These are phyloP conservation scores for Gossypium lobatum DNA, from an alignment of 441 rosid genomes.

Conservation along the genomic window DNA sequence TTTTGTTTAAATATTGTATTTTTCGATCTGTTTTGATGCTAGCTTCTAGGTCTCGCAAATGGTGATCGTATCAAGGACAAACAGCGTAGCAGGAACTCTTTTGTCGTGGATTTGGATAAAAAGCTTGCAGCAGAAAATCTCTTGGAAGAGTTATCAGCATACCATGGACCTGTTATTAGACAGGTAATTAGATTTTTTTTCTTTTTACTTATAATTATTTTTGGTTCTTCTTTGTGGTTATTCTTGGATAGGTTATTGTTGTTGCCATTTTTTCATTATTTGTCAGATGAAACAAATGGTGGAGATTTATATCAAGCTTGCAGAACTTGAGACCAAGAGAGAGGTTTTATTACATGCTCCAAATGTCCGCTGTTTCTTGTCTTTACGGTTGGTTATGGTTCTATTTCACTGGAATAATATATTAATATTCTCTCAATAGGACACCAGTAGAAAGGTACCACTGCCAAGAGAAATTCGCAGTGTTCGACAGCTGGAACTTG, in stretches of 20 bases:
- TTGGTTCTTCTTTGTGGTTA: conserved; percentile 4
- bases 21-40: conserved; percentile 16
- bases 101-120: conserved; percentile 89
- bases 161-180: conserved; percentile 75
- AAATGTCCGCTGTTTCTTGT: conserved; percentile 14
- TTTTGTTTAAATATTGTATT: conserved; percentile 19
- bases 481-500: conserved; percentile 82
- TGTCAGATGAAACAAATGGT: conserved; percentile 92
- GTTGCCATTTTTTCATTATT: neutral
- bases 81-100: conserved; percentile 88
- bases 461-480: conserved; percentile 90
- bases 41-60: conserved; percentile 96
- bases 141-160: conserved; percentile 57
- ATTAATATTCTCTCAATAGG: conserved; percentile 44
- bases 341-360: conserved; percentile 58
- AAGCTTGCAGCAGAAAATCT: conserved; percentile 85
- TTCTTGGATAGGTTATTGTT: neutral
- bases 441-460: conserved; percentile 57
- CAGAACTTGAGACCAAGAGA: conserved; percentile 94
- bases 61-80: conserved; percentile 97
- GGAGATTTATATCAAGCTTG: conserved; percentile 92
- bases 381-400: conserved; percentile 14
- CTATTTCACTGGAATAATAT: conserved; percentile 9
- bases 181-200: conserved; percentile 39
- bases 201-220: neutral